A percentile compares a stretch with the other conserved stretches of the same genome.
These are phyloP conservation scores for Vigna nakashimae DNA, from an alignment of 306 rosid genomes.

Conservation along the genomic window DNA sequence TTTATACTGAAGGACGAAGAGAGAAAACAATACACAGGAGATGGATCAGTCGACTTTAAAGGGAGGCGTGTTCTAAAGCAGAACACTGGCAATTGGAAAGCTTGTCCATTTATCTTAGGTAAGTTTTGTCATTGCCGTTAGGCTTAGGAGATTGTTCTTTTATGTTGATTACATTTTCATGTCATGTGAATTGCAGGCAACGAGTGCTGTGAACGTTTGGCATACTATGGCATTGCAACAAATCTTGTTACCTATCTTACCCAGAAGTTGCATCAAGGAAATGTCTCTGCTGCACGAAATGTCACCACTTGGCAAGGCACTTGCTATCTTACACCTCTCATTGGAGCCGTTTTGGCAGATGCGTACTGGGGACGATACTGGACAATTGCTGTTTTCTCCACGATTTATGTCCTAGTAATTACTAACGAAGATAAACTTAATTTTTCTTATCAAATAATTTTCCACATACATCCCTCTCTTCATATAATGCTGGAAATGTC, in stretches of 20 bases:
- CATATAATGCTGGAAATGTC: constrained; percentile 34
- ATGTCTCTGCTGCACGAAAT: constrained; percentile 89
- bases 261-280: constrained; percentile 81
- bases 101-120: constrained; percentile 81
- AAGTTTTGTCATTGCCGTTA: constrained; percentile 24
- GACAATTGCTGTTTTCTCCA: constrained; percentile 90
- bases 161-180: constrained; percentile 16
- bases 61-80: constrained; percentile 71
- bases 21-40: constrained; percentile 57
- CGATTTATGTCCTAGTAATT: constrained; percentile 80
- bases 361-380: constrained; percentile 99
- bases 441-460: constrained; percentile 23
- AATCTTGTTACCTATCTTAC: constrained; percentile 97
- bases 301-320: constrained; percentile 98
- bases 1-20: constrained; percentile 58
- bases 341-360: constrained; percentile 96
- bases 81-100: constrained; percentile 77
- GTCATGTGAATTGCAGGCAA: constrained; percentile 63
- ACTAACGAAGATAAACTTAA: constrained; percentile 10
- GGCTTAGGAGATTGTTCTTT: not conserved
- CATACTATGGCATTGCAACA: constrained; percentile 92
- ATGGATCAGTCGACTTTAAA: constrained; percentile 72
- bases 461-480: constrained; percentile 20
- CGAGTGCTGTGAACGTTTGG: constrained; percentile 94
- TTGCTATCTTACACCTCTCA: constrained; percentile 95